phyloP scores from a whole-genome alignment of 2,329 filamentous ascomycete genomes.

The Verticillium dahliae region DNA sequence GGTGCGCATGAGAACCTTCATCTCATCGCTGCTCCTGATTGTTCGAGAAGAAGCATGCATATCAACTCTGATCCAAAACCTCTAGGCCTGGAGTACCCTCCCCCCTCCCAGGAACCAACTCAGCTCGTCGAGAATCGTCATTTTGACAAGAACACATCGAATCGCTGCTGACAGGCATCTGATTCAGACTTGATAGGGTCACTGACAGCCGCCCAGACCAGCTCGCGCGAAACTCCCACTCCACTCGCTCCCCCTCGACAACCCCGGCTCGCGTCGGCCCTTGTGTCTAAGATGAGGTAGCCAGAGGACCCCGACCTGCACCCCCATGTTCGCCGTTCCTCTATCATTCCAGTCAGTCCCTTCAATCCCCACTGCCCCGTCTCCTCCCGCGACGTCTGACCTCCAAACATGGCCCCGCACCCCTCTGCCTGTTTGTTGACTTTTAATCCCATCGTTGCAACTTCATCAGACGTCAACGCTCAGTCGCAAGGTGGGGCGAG shows the following conservation, averaged over 20 bases:
- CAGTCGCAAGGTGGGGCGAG: background rate
- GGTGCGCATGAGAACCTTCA: background rate
- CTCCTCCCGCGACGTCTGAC: background rate
- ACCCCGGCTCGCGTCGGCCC: background rate
- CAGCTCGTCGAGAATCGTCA: too few species aligned
- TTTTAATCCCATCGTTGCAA: background rate
- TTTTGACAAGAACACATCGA: background rate
- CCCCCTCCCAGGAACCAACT: background rate
- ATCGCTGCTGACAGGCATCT: background rate
- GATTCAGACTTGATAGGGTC: background rate
- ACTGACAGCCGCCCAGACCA: background rate
- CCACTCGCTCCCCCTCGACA: background rate
- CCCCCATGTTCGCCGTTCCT: slow-evolving; percentile 7
- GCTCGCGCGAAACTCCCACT: background rate
- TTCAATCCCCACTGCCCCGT: background rate
- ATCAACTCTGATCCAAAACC: background rate
- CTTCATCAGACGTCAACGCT: background rate
- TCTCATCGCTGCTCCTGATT: background rate
- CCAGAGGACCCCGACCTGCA: background rate
- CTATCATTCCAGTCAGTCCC: background rate
- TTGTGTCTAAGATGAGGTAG: background rate
- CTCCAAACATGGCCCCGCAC: background rate
- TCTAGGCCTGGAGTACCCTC: background rate
- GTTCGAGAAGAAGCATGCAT: background rate
- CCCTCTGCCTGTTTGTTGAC: background rate